Percentiles rank a stretch among this genome's conserved stretches.
Conservation (phyloP, 306 rosid species). For the Prunus kanzakura region DNA sequence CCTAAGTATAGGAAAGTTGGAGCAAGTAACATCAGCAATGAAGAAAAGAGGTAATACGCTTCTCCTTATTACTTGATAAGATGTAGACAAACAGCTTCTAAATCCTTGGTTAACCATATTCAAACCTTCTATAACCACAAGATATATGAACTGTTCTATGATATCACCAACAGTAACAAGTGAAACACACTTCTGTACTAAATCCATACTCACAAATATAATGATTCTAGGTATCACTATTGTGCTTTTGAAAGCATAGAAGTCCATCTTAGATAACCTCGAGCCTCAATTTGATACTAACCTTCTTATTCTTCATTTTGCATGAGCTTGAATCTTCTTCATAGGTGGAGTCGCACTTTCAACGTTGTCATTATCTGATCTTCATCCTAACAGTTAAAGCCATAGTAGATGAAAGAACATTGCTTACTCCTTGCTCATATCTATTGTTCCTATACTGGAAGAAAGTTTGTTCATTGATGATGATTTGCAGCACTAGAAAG, state of each 20-base stretch:
- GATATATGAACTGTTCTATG: background rate
- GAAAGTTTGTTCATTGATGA: background rate
- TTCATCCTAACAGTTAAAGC: background rate
- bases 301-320: slow-evolving; percentile 1
- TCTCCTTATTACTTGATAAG: background rate
- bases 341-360: background rate
- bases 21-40: slow-evolving; percentile 23
- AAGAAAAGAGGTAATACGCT: slow-evolving; percentile 38
- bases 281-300: background rate
- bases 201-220: background rate
- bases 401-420: background rate
- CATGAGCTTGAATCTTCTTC: background rate
- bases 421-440: background rate
- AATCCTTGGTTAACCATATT: background rate
- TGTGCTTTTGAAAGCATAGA: background rate
- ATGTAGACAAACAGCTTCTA: background rate
- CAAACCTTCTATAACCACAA: background rate
- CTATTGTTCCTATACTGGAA: background rate
- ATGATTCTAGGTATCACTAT: background rate
- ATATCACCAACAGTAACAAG: background rate
- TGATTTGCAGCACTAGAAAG: background rate
- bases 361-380: background rate
- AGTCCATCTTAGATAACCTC: background rate
- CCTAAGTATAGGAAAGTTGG: slow-evolving; percentile 36
- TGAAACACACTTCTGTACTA: background rate